These are phyloP conservation scores for Eucalyptus regnans DNA, from an alignment of 345 rosid genomes.

Conservation along the genomic window DNA sequence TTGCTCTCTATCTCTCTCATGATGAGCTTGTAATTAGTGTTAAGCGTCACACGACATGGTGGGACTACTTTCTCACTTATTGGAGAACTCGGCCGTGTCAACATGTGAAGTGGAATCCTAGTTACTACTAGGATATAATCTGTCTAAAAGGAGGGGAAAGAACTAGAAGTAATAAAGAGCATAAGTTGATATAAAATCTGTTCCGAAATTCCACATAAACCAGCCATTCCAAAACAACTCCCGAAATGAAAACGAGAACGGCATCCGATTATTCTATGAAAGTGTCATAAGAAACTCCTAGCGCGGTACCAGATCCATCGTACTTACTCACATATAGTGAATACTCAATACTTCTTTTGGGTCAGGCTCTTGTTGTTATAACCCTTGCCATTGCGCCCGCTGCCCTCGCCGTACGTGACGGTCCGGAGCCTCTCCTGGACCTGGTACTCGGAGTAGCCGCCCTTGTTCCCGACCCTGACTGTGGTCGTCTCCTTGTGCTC, in stretches of 20 bases:
- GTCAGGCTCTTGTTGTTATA: not conserved
- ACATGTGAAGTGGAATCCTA: not conserved
- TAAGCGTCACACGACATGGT: not conserved
- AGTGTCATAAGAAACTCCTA: not conserved
- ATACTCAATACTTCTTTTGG: not conserved
- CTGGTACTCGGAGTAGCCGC: slow-evolving; percentile 1
- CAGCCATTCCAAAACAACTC: not conserved
- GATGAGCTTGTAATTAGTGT: not conserved
- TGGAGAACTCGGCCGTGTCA: not conserved
- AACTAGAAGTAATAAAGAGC: not conserved
- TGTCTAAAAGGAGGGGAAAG: not conserved
- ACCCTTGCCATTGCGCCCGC: not conserved
- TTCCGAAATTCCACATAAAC: not conserved
- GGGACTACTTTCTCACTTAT: not conserved
- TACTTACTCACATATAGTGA: not conserved
- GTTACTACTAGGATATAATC: not conserved
- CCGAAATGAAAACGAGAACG: not conserved
- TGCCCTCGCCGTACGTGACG: not conserved
- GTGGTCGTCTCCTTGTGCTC: not conserved
- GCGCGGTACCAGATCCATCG: not conserved
- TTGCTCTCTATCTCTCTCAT: not conserved
- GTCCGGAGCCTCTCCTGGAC: not conserved
- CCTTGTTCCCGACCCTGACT: not conserved
- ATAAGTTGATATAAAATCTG: not conserved
- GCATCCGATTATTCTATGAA: not conserved